A percentile compares a stretch with the other conserved stretches of the same genome.
Evolutionary conservation across 1,284 basidiomycete species (phyloP).

Genomic region (Caloboletus firmus): DNA sequence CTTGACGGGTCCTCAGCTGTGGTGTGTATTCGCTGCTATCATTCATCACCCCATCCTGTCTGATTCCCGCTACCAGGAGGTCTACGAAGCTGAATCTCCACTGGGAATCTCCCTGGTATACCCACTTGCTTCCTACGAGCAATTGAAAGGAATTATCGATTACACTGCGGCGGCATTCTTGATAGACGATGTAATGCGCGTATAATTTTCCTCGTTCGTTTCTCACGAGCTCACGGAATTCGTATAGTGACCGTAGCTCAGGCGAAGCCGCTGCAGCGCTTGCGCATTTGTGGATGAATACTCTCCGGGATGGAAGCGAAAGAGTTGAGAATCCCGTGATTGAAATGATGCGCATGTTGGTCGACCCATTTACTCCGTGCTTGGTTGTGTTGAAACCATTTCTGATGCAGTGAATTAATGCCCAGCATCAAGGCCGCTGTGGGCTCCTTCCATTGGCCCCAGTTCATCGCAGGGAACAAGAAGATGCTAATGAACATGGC

Average conservation of each 20-base stretch:
- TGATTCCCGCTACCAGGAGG: neutral
- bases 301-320: neutral
- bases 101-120: conserved; percentile 11
- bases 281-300: neutral
- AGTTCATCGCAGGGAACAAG: neutral
- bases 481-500: neutral
- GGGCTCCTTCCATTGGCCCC: neutral
- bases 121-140: conserved; percentile 17
- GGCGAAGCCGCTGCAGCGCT: neutral
- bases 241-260: neutral
- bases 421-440: neutral
- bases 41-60: neutral
- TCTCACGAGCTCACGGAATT: neutral
- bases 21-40: conserved; percentile 5
- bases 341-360: neutral
- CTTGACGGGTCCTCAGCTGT: conserved; percentile 12
- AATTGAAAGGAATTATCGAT: conserved; percentile 18
- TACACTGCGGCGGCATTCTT: conserved; percentile 10
- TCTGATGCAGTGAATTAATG: neutral
- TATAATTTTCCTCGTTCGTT: conserved; percentile 12
- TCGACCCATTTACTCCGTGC: neutral
- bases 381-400: neutral
- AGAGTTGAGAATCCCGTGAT: neutral
- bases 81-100: neutral
- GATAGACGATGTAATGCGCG: neutral